phyloP scores from a whole-genome alignment of 306 rosid genomes.

The Rubus idaeus region DNA sequence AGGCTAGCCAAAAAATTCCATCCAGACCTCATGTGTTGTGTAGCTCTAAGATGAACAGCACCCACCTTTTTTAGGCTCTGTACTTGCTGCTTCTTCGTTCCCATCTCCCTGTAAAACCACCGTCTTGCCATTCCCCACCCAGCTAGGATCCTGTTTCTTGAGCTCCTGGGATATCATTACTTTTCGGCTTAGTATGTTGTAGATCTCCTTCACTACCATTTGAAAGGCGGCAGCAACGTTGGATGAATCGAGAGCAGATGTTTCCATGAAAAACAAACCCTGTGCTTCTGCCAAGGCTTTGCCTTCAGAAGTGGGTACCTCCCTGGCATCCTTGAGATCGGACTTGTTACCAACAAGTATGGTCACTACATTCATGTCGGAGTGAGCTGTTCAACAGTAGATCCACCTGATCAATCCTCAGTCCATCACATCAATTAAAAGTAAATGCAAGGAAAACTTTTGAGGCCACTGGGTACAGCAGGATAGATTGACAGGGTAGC shows the following conservation, averaged over 20 bases:
- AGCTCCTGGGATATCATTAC: constrained; percentile 94
- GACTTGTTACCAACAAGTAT: constrained; percentile 97
- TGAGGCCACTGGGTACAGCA: constrained; percentile 2
- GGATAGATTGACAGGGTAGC: background rate
- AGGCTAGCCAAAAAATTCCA: constrained; percentile 22
- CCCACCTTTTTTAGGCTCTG: constrained; percentile 50
- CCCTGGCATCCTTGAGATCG: constrained; percentile 94
- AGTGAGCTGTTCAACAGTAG: constrained; percentile 79
- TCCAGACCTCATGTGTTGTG: constrained; percentile 5
- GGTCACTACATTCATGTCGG: constrained; percentile 94
- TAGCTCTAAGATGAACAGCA: constrained; percentile 70
- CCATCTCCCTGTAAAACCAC: constrained; percentile 69
- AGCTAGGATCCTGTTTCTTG: constrained; percentile 49
- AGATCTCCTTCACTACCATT: constrained; percentile 90
- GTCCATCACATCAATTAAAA: constrained; percentile 32
- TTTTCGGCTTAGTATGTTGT: constrained; percentile 86
- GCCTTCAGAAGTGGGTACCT: constrained; percentile 86
- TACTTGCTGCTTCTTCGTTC: constrained; percentile 42
- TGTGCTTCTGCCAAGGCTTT: constrained; percentile 88
- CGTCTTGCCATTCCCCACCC: constrained; percentile 68
- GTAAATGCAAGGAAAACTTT: constrained; percentile 14
- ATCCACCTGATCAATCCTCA: constrained; percentile 51
- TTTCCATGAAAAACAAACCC: constrained; percentile 95
- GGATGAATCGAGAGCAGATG: constrained; percentile 95
- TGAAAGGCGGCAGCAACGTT: constrained; percentile 87